A percentile compares a stretch with the other conserved stretches of the same genome.
Conservation (phyloP, 2,329 filamentous ascomycete genomes). For the Monilinia aucupariae region DNA sequence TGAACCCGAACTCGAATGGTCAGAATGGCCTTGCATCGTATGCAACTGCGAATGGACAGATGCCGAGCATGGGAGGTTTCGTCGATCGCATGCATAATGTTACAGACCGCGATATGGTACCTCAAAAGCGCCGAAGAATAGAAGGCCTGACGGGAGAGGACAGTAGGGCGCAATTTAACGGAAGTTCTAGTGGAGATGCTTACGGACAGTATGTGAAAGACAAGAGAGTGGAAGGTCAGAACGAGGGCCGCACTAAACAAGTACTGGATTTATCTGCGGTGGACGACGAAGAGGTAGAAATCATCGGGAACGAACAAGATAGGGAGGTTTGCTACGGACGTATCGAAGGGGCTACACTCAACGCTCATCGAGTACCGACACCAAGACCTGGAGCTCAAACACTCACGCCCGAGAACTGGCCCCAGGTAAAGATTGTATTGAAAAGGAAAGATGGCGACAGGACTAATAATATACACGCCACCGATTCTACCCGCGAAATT, state of each 20-base stretch:
- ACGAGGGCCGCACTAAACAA: conserved; percentile 32
- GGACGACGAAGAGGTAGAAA: conserved; percentile 54
- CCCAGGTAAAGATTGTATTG: conserved; percentile 67
- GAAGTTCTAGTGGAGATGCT: conserved; percentile 50
- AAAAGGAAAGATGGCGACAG: conserved; percentile 52
- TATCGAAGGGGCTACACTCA: conserved; percentile 61
- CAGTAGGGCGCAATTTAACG: conserved; percentile 41
- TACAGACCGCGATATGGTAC: conserved; percentile 56
- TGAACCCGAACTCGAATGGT: not conserved
- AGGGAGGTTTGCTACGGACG: conserved; percentile 79
- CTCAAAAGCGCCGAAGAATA: conserved; percentile 62
- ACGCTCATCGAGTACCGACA: conserved; percentile 62
- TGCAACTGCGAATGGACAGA: conserved; percentile 22
- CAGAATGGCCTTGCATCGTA: conserved; percentile 23
- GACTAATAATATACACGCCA: conserved; percentile 61
- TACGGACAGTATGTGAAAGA: conserved; percentile 64
- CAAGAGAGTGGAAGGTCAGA: conserved; percentile 44
- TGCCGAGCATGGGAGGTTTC: conserved; percentile 50
- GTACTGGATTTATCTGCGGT: conserved; percentile 43
- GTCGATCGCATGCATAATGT: conserved; percentile 75
- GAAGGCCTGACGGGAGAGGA: conserved; percentile 40
- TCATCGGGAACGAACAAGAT: conserved; percentile 54
- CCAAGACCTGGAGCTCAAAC: conserved; percentile 58
- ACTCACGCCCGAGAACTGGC: conserved; percentile 58
- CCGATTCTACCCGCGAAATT: conserved; percentile 63